These are phyloP conservation scores for Crinitomyces ghanaensis DNA, from an alignment of 805 yeast genomes.

Conservation along the genomic window DNA sequence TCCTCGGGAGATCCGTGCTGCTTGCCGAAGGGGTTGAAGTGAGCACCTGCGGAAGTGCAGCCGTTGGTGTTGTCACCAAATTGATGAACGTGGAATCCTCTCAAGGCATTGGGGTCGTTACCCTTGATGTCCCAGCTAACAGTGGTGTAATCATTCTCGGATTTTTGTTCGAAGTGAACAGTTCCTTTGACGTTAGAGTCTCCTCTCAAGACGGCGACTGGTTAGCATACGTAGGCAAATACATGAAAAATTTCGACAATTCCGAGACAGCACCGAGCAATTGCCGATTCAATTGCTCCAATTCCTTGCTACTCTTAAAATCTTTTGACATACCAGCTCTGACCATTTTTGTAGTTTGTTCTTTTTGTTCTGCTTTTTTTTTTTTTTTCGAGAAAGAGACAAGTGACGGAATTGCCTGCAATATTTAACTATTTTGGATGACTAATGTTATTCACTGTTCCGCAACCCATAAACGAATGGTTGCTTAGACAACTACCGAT, in stretches of 20 bases:
- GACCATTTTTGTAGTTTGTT: too few species aligned
- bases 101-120: conserved; percentile 72
- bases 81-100: conserved; percentile 97
- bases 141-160: conserved; percentile 74
- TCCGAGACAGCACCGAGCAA: background rate
- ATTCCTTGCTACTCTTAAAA: background rate
- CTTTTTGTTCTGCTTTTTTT: too few species aligned
- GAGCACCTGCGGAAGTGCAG: conserved; percentile 97
- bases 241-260: background rate
- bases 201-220: conserved; percentile 94
- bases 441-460: too few species aligned
- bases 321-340: too few species aligned
- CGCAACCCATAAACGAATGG: too few species aligned
- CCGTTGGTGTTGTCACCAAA: conserved; percentile 99
- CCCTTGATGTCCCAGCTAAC: conserved; percentile 84
- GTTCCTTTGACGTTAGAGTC: conserved; percentile 81
- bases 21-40: conserved; percentile 85
- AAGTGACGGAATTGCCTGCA: too few species aligned
- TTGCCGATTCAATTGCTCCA: background rate
- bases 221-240: too few species aligned
- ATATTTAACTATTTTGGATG: too few species aligned
- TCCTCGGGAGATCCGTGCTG: conserved; percentile 90
- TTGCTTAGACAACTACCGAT: too few species aligned
- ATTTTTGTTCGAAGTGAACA: conserved; percentile 74
- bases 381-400: too few species aligned